Evolutionary conservation across 495 filamentous ascomycete species (phyloP), one percentile per base, ranked within the genome.

Genomic region (Tuber magnatum): DNA sequence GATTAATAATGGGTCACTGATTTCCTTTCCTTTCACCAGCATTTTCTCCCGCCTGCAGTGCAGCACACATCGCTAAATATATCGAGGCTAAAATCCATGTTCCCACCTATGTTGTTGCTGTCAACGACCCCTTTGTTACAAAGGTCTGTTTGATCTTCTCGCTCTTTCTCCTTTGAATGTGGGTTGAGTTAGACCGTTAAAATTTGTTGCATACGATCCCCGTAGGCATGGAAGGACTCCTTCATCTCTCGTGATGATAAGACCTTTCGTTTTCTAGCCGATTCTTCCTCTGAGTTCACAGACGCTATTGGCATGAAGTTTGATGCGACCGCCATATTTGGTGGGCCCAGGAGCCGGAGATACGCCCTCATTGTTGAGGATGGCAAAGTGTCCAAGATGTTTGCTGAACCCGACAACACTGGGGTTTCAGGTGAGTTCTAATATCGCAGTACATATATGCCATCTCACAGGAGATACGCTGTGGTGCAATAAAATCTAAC

Each of bases 91-190:
- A 90, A 85, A 86, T 89, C 71, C 93, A 91, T 20, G 93, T 94
- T 71, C 82, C 89, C 70, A 91, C 94, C 61, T 96, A 94, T 77
- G 93, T 97, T 40, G 90, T 99, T 71, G 87, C 90, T 39, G 93
- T 97, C 83, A 99, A 99, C 85, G 95, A 99, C 83, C 89, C 94
- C 41, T 97, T 98, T 84, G 95, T 97, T 22, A 82, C 75, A 90
- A 96, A 88, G 86, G 92, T 85, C 28, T 28, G 35, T 65, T 73
- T 43, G 51, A 43, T 35, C 68, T 32, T 22, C 38, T n/a, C 14
- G 38, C 38, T n/a, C 51, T 44, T 42, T 39, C 9, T 24, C 1
- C 28, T 35, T 9, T 0, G 10, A 12, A 10, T 32, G 56, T 32
- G 7, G 56, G 28, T 18, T 18, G 56, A 18, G 14, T 20, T 65